A percentile compares a stretch with the other conserved stretches of the same genome.
Conservation (phyloP, 495 filamentous ascomycete species). For the Talaromyces wortmannii region DNA sequence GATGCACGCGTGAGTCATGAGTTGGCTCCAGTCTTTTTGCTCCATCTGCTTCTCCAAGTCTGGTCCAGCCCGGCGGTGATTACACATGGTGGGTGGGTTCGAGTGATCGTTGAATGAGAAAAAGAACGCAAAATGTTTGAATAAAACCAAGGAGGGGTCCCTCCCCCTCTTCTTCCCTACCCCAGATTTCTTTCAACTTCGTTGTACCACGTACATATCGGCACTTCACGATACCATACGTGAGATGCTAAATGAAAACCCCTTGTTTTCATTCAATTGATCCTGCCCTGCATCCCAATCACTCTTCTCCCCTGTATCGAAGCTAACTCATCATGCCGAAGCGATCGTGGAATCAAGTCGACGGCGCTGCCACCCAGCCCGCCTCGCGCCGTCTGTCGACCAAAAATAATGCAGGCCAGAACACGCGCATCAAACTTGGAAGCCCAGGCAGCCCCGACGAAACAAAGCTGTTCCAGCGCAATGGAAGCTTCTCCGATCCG, state of each 20-base stretch:
- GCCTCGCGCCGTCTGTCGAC: background rate
- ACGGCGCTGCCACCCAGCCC: slow-evolving; percentile 1
- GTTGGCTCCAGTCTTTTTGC: no score
- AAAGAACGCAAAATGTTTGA: background rate
- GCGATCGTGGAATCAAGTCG: slow-evolving; percentile 5
- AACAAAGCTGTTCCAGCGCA: background rate
- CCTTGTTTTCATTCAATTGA: background rate
- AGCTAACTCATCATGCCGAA: slow-evolving; percentile 3
- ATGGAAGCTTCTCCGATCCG: background rate
- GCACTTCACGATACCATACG: background rate
- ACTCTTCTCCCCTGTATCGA: background rate
- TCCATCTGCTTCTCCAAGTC: background rate
- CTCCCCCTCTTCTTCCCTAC: background rate
- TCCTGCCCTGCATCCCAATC: background rate
- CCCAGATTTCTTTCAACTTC: background rate
- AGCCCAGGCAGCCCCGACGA: slow-evolving; percentile 2
- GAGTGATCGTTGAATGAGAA: no score
- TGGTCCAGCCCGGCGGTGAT: background rate
- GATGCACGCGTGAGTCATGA: background rate
- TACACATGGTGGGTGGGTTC: background rate
- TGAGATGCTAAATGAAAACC: background rate
- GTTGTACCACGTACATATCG: background rate
- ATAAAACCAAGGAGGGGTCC: background rate
- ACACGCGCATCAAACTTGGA: background rate
- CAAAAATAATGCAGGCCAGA: background rate